Conservation (phyloP, 176 grass and related monocot genomes). For the Rhipidocladum racemiflorum region DNA sequence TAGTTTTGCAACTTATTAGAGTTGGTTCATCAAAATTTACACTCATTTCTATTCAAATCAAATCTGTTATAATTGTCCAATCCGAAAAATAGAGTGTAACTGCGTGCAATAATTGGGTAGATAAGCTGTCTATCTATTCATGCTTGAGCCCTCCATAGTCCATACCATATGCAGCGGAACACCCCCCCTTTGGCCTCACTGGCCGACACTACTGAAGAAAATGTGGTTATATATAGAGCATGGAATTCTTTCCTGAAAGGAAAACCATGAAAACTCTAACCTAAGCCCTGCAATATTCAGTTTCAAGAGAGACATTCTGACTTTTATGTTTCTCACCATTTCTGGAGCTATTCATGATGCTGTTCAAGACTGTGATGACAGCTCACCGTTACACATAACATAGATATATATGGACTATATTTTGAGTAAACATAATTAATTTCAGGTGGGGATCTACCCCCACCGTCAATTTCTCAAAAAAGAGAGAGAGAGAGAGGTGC, state of each 20-base stretch:
- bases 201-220: slow-evolving; percentile 7
- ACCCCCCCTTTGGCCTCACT: neutral
- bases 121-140: neutral
- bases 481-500: no score
- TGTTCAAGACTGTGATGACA: neutral
- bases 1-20: neutral
- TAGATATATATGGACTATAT: no score
- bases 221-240: neutral
- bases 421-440: no score
- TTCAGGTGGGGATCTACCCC: no score
- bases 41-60: neutral
- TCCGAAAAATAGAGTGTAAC: neutral
- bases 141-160: slow-evolving; percentile 18
- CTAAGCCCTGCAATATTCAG: neutral
- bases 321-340: neutral
- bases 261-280: neutral
- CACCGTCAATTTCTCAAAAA: no score
- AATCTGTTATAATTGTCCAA: neutral
- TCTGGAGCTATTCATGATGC: neutral
- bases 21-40: neutral
- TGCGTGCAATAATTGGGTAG: neutral
- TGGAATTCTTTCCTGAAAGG: neutral
- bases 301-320: neutral
- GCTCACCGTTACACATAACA: no score
- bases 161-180: neutral